A percentile compares a stretch with the other conserved stretches of the same genome.
Conservation (phyloP, 2,329 filamentous ascomycete genomes). For the Aspergillus eucalypticola region DNA sequence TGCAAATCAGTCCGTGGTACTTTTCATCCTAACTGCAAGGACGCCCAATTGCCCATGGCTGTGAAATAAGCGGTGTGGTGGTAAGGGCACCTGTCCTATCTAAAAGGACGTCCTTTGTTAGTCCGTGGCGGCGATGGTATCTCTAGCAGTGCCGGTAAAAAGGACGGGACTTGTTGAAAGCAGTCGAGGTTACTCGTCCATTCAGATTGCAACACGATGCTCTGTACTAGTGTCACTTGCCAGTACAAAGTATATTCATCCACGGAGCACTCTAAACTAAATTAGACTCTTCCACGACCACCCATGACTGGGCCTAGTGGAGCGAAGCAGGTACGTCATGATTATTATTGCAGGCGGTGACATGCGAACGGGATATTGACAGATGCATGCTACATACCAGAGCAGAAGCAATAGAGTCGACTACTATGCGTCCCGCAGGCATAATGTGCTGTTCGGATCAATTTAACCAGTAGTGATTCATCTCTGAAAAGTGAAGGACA, state of each 20-base stretch:
- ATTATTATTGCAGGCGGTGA: background rate
- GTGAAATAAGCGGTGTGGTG: slow-evolving; percentile 1
- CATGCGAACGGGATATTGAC: background rate
- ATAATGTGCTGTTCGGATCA: no score
- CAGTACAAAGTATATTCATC: background rate
- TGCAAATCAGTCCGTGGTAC: background rate
- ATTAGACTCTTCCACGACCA: slow-evolving; percentile 1
- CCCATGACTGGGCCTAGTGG: background rate
- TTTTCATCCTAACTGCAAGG: background rate
- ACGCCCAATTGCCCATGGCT: background rate
- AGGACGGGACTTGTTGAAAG: background rate
- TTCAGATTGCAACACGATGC: slow-evolving; percentile 1
- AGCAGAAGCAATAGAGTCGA: background rate
- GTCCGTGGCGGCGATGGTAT: background rate
- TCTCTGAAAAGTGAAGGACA: background rate
- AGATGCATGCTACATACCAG: slow-evolving; percentile 1
- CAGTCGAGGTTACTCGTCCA: background rate
- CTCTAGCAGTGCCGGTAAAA: no score
- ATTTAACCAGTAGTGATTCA: background rate
- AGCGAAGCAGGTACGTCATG: slow-evolving; percentile 1
- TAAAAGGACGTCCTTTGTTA: background rate
- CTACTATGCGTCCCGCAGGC: background rate
- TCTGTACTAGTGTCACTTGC: background rate
- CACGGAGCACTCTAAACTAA: background rate
- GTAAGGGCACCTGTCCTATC: background rate